These are phyloP conservation scores for Penicillium corylophilum DNA, from an alignment of 2,329 filamentous ascomycete species.

Conservation along the genomic window DNA sequence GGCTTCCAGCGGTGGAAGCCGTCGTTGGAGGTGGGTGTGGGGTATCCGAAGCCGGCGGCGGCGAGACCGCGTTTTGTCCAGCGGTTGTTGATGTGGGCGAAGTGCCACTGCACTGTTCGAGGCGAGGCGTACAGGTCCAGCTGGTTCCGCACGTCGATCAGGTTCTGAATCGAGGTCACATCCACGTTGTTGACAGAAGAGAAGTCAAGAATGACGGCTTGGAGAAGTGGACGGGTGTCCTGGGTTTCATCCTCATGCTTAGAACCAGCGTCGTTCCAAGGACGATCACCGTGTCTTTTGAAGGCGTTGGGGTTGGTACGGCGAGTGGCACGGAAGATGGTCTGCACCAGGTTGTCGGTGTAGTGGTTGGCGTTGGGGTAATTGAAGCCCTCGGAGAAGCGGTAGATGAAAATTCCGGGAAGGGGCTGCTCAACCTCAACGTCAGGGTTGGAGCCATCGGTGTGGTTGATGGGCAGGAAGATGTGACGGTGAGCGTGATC, in stretches of 20 bases:
- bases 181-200: conserved; percentile 92
- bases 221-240: conserved; percentile 65
- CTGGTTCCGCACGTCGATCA: conserved; percentile 94
- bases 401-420: conserved; percentile 92
- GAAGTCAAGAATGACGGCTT: conserved; percentile 92
- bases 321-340: conserved; percentile 69
- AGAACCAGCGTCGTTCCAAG: conserved; percentile 92
- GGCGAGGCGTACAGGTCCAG: conserved; percentile 81
- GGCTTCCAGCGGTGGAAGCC: conserved; percentile 76
- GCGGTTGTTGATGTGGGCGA: conserved; percentile 87
- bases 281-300: conserved; percentile 69
- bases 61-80: conserved; percentile 92
- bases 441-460: conserved; percentile 86
- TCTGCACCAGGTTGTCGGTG: conserved; percentile 71
- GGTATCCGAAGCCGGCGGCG: conserved; percentile 84
- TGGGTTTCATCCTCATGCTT: conserved; percentile 51
- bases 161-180: conserved; percentile 83
- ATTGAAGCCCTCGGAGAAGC: conserved; percentile 92
- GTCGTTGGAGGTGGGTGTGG: conserved; percentile 56
- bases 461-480: conserved; percentile 81
- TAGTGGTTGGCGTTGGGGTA: conserved; percentile 92
- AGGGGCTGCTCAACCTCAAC: conserved; percentile 78
- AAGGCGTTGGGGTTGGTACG: conserved; percentile 72
- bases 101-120: conserved; percentile 87
- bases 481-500: conserved; percentile 66